A percentile compares a stretch with the other conserved stretches of the same genome.
These are phyloP conservation scores for Zoysia pacifica DNA, from an alignment of 176 grass and related monocot species.

Conservation along the genomic window DNA sequence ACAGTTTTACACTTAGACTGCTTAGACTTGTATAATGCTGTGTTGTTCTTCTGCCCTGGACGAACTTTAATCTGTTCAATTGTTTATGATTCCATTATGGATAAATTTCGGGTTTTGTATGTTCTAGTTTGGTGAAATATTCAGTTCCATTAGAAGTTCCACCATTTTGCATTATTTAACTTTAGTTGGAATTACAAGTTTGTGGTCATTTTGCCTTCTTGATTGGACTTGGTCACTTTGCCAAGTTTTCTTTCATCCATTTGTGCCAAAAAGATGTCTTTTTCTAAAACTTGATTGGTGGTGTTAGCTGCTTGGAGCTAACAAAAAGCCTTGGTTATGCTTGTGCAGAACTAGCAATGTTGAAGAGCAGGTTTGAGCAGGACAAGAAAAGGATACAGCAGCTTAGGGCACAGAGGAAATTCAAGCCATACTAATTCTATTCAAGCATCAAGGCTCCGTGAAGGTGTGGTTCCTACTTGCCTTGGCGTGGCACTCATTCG, in stretches of 20 bases:
- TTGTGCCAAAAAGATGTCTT: not conserved
- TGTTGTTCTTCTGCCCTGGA: not conserved
- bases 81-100: not conserved
- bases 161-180: not conserved
- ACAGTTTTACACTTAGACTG: not conserved
- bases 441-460: not conserved
- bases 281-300: not conserved
- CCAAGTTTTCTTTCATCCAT: not conserved
- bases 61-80: not conserved
- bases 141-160: not conserved
- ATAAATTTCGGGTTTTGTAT: slow-evolving; percentile 10
- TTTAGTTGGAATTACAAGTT: slow-evolving; percentile 1
- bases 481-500: not conserved
- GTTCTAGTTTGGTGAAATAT: slow-evolving; percentile 2
- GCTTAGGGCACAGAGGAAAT: slow-evolving; percentile 84
- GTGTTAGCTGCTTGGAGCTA: slow-evolving; percentile 7
- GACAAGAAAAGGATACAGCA: slow-evolving; percentile 92
- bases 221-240: slow-evolving; percentile 3
- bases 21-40: not conserved
- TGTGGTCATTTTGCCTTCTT: not conserved
- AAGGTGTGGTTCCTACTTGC: slow-evolving; percentile 4
- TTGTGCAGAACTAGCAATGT: slow-evolving; percentile 81
- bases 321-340: slow-evolving; percentile 1
- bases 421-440: slow-evolving; percentile 72
- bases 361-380: slow-evolving; percentile 89